Percentiles rank a stretch among this genome's conserved stretches.
Evolutionary conservation across 179 eudicot species (phyloP).

Genomic region (Carnegiea gigantea): DNA sequence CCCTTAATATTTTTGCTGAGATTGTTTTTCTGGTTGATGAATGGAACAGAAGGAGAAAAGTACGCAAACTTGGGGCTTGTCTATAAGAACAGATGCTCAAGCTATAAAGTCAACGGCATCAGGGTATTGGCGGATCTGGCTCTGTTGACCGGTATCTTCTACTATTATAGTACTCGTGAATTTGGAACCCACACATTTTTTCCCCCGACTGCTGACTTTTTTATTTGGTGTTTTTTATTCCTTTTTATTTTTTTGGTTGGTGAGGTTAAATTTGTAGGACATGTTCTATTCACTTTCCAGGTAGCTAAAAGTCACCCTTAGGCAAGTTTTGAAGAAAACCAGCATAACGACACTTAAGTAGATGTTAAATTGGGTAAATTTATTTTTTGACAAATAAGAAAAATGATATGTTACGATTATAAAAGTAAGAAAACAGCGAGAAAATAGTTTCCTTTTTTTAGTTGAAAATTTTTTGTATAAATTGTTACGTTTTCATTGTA

Average conservation of each 20-base stretch:
- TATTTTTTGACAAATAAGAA: no score
- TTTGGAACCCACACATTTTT: neutral
- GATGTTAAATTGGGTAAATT: no score
- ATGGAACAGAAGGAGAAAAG: neutral
- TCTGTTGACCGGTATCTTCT: slow-evolving; percentile 17
- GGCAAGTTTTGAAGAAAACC: neutral
- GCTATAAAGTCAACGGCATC: slow-evolving; percentile 24
- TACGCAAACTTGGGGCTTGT: neutral
- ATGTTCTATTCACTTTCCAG: neutral
- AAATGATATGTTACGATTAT: no score
- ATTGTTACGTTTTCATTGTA: no score
- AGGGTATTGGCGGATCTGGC: slow-evolving; percentile 27
- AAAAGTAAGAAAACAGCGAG: no score
- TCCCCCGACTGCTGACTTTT: neutral
- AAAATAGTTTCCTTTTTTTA: no score
- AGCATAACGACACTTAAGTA: no score
- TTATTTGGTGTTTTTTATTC: neutral
- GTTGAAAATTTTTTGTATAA: no score
- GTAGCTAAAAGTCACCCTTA: neutral
- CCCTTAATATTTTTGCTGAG: neutral
- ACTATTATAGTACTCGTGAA: neutral
- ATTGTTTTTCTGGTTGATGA: neutral
- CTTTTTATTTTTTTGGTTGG: no score
- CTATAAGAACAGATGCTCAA: slow-evolving; percentile 3
- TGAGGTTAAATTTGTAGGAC: neutral